Conservation (phyloP, 352 stramenopile genomes). For the Halophytophthora polymorphica region DNA sequence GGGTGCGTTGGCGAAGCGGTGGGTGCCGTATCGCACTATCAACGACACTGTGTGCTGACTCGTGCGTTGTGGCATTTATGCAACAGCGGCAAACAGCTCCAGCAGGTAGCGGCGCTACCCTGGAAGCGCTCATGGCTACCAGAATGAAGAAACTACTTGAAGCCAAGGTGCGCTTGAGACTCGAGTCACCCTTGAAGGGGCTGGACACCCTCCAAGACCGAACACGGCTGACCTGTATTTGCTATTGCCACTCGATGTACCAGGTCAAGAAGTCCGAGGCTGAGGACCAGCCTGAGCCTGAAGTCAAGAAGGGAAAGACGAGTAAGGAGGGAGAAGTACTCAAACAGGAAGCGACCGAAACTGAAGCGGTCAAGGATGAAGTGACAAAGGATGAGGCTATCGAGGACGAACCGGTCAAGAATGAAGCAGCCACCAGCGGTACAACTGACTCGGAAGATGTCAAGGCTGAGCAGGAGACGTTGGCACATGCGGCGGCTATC, state of each 20-base stretch:
- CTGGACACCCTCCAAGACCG: background rate
- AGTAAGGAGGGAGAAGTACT: slow-evolving; percentile 5
- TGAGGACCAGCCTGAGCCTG: background rate
- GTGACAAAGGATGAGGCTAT: background rate
- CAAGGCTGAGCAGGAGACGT: slow-evolving; percentile 27
- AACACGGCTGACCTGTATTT: slow-evolving; percentile 1
- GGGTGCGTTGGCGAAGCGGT: slow-evolving; percentile 29
- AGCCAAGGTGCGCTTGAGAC: slow-evolving; percentile 28
- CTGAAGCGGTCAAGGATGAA: background rate
- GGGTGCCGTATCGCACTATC: too few species aligned
- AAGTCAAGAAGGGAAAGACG: slow-evolving; percentile 7
- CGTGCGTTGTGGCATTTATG: slow-evolving; percentile 1
- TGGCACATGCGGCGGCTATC: background rate
- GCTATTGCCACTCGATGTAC: background rate
- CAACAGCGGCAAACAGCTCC: slow-evolving; percentile 29
- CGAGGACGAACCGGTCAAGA: slow-evolving; percentile 10
- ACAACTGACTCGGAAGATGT: slow-evolving; percentile 35
- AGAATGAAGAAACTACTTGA: slow-evolving; percentile 45
- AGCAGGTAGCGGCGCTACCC: slow-evolving; percentile 25
- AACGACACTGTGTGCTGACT: background rate
- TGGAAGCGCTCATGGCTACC: slow-evolving; percentile 43
- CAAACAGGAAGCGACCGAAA: slow-evolving; percentile 9
- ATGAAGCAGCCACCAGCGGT: slow-evolving; percentile 15
- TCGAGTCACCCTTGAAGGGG: background rate
- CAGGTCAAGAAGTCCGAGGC: too few species aligned